Evolutionary conservation across 352 stramenopile species (phyloP), one percentile per base, ranked within the genome.

Genomic region (Phytophthora palmivora): DNA sequence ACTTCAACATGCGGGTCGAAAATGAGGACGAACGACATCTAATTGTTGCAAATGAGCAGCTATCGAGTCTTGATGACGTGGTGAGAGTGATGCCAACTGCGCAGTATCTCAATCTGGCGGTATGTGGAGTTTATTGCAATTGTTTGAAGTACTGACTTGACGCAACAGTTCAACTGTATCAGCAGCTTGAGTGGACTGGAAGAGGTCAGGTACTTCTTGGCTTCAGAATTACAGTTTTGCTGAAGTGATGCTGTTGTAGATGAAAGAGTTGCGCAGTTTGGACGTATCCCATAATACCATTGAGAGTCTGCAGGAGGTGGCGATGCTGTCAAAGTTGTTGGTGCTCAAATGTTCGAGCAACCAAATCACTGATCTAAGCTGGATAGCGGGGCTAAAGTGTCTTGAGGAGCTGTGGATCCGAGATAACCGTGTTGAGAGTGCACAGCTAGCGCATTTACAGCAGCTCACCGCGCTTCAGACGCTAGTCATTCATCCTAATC

Each of bases 401-500:
- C 70, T 94, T 0, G 42, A 65, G n/a, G 79, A 91, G 55, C 68
- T 94, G 15, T 94, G 81, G 79, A 18, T 88, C 6, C 63, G 78
- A 52, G 53, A 80, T 15, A 94, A 94, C 39, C 49, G 48, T 6
- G 58, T 94, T n/a, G 75, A 82, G 41, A 72, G 45, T 12, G 42
- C 71, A 0, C 72, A 92, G 52, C 50, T 94, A 15, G 55, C 63
- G 26, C 70, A 85, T 48, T 52, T 94, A 16, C 60, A 72, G 41
- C n/a, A 70, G 7, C 65, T 90, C 2, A 53, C 39, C 2, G 59
- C 72, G 34, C 72, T 94, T 11, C 61, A 70, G 30, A 83, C 67
- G 15, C 64, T 94, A 15, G 58, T 90, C 19, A 41, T 92, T 8
- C 81, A 90, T 26, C 77, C 82, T 15, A 94, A 94, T 64, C 84